Base-by-base conservation (phyloP, 805 yeast genomes). In the Zygosaccharomyces bailii region DNA sequence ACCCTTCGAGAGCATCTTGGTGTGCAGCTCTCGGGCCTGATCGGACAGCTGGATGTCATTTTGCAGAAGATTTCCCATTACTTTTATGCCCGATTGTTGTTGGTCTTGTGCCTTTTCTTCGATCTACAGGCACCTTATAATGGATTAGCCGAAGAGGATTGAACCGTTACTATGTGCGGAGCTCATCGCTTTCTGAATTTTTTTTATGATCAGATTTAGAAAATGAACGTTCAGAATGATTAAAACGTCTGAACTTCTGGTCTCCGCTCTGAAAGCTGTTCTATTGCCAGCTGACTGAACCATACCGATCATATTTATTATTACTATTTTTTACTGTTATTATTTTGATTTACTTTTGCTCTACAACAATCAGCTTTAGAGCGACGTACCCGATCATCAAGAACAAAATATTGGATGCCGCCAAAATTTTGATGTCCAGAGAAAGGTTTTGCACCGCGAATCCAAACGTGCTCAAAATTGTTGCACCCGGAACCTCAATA, bases 401-500 rank as follows among this genome's bases (percentile, higher is more conserved):
- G 63, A 88, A 88, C 1, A 72, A 59, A 1, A 71, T 65, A 23
- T 81, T 74, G 71, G 85, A 80, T 0, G 75, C 72, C 0, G 70
- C 69, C 41, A 93, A 71, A 48, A 78, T 78, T 25, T 73, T 61
- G 21, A 83, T 73, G 62, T 93, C 98, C 27, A 71, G 70, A 65
- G 78, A 66, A 43, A 86, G 76, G 2, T 90, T 93, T 18, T 81
- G 79, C 10, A 87, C 91, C 52, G 86, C 78, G 64, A 93, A 93
- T 0, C 99, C 99, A 70, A 93, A 93, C 0, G 98, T 88, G 54
- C 95, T 86, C 54, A 93, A 73, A 44, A 93, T 93, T 1, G 96
- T 95, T 2, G 99, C 98, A 8, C 99, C 99, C 0, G 99, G 99
- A 11, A 93, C 95, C 65, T 89, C 96, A 55, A 93, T 91, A 35